Conservation (phyloP, 2,329 filamentous ascomycete species). For the Fusarium virguliforme region DNA sequence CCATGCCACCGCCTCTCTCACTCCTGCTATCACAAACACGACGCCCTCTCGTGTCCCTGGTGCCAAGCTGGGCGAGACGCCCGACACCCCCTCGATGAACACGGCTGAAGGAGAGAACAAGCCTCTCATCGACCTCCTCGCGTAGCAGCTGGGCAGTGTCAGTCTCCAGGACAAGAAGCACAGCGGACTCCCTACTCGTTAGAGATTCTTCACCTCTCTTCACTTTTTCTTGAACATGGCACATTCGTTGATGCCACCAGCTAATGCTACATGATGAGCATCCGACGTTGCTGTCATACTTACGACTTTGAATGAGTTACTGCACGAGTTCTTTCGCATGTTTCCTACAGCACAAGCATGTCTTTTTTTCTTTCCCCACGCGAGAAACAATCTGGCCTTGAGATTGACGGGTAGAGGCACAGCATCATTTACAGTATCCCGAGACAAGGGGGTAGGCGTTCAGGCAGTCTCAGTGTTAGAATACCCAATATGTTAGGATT, state of each 20-base stretch:
- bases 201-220: slow-evolving; percentile 25
- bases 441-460: slow-evolving; percentile 24
- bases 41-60: slow-evolving; percentile 52
- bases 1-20: slow-evolving; percentile 67
- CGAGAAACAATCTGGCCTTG: slow-evolving; percentile 20
- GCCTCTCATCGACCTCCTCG: slow-evolving; percentile 54
- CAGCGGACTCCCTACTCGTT: slow-evolving; percentile 38
- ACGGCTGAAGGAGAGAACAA: slow-evolving; percentile 61
- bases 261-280: slow-evolving; percentile 45
- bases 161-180: slow-evolving; percentile 37
- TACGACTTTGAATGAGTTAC: slow-evolving; percentile 52
- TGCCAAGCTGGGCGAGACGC: slow-evolving; percentile 49
- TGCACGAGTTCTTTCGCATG: slow-evolving; percentile 31
- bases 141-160: slow-evolving; percentile 34
- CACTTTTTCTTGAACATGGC: slow-evolving; percentile 23
- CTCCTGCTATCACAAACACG: slow-evolving; percentile 62
- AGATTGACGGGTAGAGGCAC: slow-evolving; percentile 21
- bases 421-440: slow-evolving; percentile 30
- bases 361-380: slow-evolving; percentile 4
- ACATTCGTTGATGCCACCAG: slow-evolving; percentile 18
- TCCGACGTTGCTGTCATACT: slow-evolving; percentile 55
- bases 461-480: slow-evolving; percentile 43
- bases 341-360: slow-evolving; percentile 27
- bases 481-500: slow-evolving; percentile 50
- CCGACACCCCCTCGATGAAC: slow-evolving; percentile 39